Evolutionary conservation across 2,329 filamentous ascomycete species (phyloP), one percentile per base, ranked within the genome.

Genomic region (Penicillium brasilianum): DNA sequence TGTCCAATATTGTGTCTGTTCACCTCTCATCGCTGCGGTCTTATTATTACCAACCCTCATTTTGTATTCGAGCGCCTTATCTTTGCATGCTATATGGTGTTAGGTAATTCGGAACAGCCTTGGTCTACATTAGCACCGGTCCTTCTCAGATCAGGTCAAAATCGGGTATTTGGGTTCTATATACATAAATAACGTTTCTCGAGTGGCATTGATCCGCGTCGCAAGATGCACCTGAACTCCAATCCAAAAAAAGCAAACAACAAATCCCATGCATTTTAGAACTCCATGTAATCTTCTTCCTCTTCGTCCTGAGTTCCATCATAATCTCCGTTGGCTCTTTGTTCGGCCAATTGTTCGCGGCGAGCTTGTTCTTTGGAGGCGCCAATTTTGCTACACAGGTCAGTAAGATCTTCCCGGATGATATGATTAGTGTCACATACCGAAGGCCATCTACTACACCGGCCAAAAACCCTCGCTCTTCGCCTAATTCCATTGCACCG

Each of bases 401-500:
- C 64, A n/a, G 39, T 53, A 0, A 28, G 30, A 37, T 2, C 3
- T 22, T 2, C 14, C 5, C 9, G 32, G 25, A 36, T 5, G 14
- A 18, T 25, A 30, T 10, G 30, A 10, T 7, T 32, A 10, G 18
- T 13, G 25, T 34, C 30, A 66, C 70, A 64, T 76, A 84, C 84
- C 86, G 82, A 70, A 98, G 83, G 4, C 91, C 92, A 75, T 98
- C 93, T 65, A 98, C 89, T 2, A 97, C 92, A 0, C 91, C 91
- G 1, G 87, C 83, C 63, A 98, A 87, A 72, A 97, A 96, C 0
- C 88, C 89, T 70, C 94, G 85, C 58, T 88, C 91, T 80, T 98
- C 94, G 0, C 91, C 90, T 51, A 98, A 83, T 80, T 99, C 95
- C 90, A 98, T 93, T 2, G 91, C 91, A 2, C 95, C 95, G 0